These are phyloP conservation scores for Phytopythium delawarense DNA, from an alignment of 352 stramenopile species.

Conservation along the genomic window DNA sequence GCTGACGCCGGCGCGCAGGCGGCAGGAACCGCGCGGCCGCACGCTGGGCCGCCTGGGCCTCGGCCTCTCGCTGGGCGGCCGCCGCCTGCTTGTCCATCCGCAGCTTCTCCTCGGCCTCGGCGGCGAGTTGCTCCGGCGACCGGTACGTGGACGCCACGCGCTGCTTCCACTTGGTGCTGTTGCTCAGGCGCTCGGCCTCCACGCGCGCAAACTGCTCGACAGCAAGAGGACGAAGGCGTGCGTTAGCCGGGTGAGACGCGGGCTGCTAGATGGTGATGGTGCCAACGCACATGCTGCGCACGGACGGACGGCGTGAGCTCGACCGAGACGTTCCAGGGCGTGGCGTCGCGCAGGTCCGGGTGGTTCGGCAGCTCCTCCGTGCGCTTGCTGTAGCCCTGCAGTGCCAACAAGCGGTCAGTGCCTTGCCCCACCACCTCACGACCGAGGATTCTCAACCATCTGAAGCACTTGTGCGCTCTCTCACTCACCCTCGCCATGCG, in stretches of 20 bases:
- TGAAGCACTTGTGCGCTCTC: too few relatives aligned
- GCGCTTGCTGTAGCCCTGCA: conserved; percentile 61
- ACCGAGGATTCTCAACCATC: too few relatives aligned
- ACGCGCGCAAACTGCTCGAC: conserved; percentile 27
- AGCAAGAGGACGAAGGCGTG: conserved; percentile 1
- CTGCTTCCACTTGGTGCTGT: conserved; percentile 50
- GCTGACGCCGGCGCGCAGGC: neutral
- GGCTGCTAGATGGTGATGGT: conserved; percentile 5
- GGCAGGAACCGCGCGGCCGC: neutral
- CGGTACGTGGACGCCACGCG: conserved; percentile 47
- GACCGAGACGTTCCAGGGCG: conserved; percentile 62
- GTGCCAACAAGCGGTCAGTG: too few relatives aligned
- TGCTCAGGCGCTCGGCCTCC: conserved; percentile 25
- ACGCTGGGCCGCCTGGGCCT: neutral
- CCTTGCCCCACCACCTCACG: too few relatives aligned
- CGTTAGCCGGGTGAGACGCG: neutral
- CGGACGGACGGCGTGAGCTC: conserved; percentile 37
- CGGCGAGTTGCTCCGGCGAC: conserved; percentile 45
- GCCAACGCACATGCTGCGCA: conserved; percentile 38
- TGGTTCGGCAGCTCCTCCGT: conserved; percentile 78
- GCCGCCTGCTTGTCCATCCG: conserved; percentile 42
- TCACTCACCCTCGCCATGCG: conserved; percentile 53
- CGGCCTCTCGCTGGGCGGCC: conserved; percentile 8
- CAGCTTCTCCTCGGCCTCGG: conserved; percentile 38
- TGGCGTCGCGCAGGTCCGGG: conserved; percentile 46